Base-by-base conservation (phyloP, 2,329 filamentous ascomycete genomes). In the Ascochyta pisi region DNA sequence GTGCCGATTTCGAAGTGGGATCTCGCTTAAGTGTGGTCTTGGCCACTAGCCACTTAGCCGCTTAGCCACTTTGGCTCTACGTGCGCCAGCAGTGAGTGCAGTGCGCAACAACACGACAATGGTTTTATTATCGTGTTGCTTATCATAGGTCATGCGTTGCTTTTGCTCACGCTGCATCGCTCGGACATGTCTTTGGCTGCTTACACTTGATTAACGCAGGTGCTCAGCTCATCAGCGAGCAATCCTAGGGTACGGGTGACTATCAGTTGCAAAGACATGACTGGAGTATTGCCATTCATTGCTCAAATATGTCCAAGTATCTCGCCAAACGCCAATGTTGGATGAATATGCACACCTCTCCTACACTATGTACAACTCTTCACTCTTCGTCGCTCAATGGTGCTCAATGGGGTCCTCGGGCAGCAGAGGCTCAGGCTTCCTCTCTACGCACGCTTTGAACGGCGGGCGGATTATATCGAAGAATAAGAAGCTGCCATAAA, bases 401-500 rank as follows among this genome's bases (percentile, higher is more conserved):
- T 95, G 91, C 77, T 96, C 91, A 59, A 96, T 90, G 0, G 91
- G 91, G 57, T 93, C 90, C 74, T 96, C 92, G 0, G 90, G 89
- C 7, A 96, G 80, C 26, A 96, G 77, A 71, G 88, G 85, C 19
- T 87, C 79, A 62, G 83, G 82, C 27, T 76, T 76, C 15, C 83
- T 76, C 52, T 80, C 75, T 10, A 93, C 69, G 58, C 84, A 89
- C 48, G 84, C 85, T 73, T 86, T 85, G 57, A 96, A 79, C 1
- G 95, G 95, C 22, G 92, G 91, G 57, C 86, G 82, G n/a, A 98
- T 84, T 55, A 99, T 86, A 60, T 96, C 92, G 76, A 98, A 98
- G 82, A 98, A 98, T 38, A 98, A 76, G 77, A 96, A 97, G 2
- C 94, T 99, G 63, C 95, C 96, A 73, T 97, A 99, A 13, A 99